phyloP scores from a whole-genome alignment of 345 rosid genomes.

The Citrus australasica region DNA sequence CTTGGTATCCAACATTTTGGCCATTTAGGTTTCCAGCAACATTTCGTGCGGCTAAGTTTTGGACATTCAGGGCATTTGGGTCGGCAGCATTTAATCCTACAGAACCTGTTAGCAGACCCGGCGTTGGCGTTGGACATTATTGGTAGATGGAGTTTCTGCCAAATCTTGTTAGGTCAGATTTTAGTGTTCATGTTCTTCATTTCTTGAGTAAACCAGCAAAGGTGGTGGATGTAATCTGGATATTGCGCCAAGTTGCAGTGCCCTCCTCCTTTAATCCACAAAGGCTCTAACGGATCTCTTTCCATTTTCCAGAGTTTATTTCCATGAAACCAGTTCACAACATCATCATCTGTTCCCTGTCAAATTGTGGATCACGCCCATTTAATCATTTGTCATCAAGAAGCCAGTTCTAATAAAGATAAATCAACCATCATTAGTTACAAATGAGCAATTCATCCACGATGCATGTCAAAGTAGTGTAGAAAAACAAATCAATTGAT shows the following conservation, averaged over 20 bases:
- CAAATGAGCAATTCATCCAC: background rate
- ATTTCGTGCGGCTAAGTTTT: conserved; percentile 22
- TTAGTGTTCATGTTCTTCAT: conserved; percentile 79
- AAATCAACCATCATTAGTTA: background rate
- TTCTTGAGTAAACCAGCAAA: conserved; percentile 71
- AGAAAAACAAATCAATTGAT: background rate
- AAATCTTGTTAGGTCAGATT: conserved; percentile 66
- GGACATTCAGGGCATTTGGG: conserved; percentile 43
- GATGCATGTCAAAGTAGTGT: background rate
- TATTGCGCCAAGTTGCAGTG: conserved; percentile 95
- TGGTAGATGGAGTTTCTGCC: conserved; percentile 44
- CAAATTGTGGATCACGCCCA: background rate
- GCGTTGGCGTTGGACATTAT: conserved; percentile 28
- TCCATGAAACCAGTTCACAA: conserved; percentile 96
- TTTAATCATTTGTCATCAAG: background rate
- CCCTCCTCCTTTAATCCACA: conserved; percentile 99
- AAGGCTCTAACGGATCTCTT: conserved; percentile 81
- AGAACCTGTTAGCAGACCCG: conserved; percentile 30
- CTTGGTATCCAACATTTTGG: conserved; percentile 40
- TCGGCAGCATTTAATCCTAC: conserved; percentile 38
- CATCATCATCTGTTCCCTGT: conserved; percentile 94
- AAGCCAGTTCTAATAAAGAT: background rate
- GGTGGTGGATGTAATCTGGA: conserved; percentile 88
- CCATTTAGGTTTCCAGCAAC: conserved; percentile 34
- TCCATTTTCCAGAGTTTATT: conserved; percentile 89